phyloP scores from a whole-genome alignment of 2,329 filamentous ascomycete species.

The Graphilbum fragrans region DNA sequence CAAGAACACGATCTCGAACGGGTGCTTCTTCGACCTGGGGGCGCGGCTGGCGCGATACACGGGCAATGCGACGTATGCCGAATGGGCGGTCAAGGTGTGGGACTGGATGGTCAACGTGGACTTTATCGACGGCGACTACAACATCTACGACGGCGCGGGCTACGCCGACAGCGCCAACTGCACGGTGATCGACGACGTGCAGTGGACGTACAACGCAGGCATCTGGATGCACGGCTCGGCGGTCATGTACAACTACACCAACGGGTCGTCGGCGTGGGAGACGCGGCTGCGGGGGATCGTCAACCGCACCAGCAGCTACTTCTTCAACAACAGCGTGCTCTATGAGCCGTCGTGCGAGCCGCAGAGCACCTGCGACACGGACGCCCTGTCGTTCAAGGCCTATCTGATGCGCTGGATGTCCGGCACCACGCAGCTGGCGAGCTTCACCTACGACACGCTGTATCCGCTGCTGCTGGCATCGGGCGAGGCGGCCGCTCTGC shows the following conservation, averaged over 20 bases:
- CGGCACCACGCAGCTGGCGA: constrained; percentile 48
- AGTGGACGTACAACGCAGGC: constrained; percentile 7
- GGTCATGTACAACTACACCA: constrained; percentile 11
- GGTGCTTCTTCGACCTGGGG: constrained; percentile 27
- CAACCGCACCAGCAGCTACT: constrained; percentile 39
- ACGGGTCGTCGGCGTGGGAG: constrained; percentile 31
- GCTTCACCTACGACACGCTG: constrained; percentile 40
- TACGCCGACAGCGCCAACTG: background rate
- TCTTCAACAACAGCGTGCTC: constrained; percentile 43
- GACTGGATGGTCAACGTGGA: constrained; percentile 34
- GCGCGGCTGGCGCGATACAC: constrained; percentile 48
- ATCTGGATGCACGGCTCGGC: constrained; percentile 5
- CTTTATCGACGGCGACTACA: constrained; percentile 39
- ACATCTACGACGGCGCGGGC: constrained; percentile 42
- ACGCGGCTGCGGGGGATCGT: constrained; percentile 44
- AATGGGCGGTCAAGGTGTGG: constrained; percentile 39
- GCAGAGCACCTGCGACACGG: constrained; percentile 44
- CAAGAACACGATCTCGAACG: constrained; percentile 36
- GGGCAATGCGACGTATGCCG: constrained; percentile 34
- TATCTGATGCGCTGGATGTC: constrained; percentile 50
- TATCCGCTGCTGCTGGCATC: constrained; percentile 40
- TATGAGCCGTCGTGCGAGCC: constrained; percentile 53
- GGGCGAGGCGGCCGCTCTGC: constrained; percentile 42
- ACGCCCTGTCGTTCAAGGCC: constrained; percentile 52
- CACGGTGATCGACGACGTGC: background rate